phyloP scores from a whole-genome alignment of 2,329 filamentous ascomycete species.

The Exophiala sideris region DNA sequence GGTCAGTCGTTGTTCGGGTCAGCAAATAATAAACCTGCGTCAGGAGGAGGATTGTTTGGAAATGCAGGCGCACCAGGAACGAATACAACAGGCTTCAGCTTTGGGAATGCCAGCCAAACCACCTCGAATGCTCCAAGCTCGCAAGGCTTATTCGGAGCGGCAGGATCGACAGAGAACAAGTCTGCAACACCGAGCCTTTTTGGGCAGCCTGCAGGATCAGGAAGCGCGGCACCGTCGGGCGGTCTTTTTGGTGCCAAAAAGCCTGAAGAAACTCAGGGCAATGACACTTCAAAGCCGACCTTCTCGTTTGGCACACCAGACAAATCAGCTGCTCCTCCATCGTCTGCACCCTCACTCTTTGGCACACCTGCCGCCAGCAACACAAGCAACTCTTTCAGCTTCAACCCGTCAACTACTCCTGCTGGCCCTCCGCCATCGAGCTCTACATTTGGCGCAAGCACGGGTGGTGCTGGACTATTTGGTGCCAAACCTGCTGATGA shows the following conservation, averaged over 20 bases:
- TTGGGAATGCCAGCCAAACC: slow-evolving; percentile 9
- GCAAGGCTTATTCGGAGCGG: slow-evolving; percentile 6
- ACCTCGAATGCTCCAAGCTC: not conserved
- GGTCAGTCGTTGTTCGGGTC: slow-evolving; percentile 24
- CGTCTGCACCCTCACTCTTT: slow-evolving; percentile 36
- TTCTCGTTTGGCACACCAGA: slow-evolving; percentile 24
- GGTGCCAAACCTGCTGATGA: slow-evolving; percentile 30
- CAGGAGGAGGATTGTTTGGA: slow-evolving; percentile 22
- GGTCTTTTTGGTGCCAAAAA: slow-evolving; percentile 15
- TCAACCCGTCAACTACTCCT: slow-evolving; percentile 49
- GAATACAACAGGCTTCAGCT: slow-evolving; percentile 16
- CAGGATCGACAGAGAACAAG: slow-evolving; percentile 11
- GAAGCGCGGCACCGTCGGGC: not conserved
- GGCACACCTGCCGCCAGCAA: slow-evolving; percentile 36
- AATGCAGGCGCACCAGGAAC: slow-evolving; percentile 13
- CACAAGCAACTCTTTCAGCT: slow-evolving; percentile 35
- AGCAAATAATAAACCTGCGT: slow-evolving; percentile 17
- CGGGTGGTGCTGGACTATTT: slow-evolving; percentile 32
- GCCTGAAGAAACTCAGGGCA: slow-evolving; percentile 10
- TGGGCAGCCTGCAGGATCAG: slow-evolving; percentile 10
- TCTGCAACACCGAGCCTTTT: slow-evolving; percentile 20
- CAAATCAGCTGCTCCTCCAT: slow-evolving; percentile 18
- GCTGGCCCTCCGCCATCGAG: slow-evolving; percentile 46
- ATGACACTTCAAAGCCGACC: slow-evolving; percentile 8
- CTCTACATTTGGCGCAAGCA: slow-evolving; percentile 31